Evolutionary conservation across 257 asterid species (phyloP), one percentile per base, ranked within the genome.

Genomic region (Petunia secreta): DNA sequence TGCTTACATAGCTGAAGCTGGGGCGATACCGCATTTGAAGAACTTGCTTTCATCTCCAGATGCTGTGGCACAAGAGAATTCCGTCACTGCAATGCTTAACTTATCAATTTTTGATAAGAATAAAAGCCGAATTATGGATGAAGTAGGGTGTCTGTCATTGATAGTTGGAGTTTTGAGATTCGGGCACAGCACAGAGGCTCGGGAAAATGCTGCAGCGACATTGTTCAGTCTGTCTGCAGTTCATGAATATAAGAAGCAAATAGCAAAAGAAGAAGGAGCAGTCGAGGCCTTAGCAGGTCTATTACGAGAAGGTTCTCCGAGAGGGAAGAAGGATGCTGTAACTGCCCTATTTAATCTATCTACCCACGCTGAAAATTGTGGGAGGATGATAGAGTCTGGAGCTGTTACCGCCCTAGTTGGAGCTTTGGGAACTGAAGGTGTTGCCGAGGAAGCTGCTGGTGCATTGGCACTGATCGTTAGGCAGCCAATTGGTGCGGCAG

Each of bases 171-270:
- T 95, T 74, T 84, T 95, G 63, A 89, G 85, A 75, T 52, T 85
- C 2, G 99, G 98, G 62, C 91, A 66, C 88, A 93, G 97, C 3
- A 90, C 91, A 0, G 99, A 95, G 83, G 94, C 98, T 4, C 87
- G 91, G 82, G 99, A 95, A 86, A 95, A 95, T 52, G 97, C 99
- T 7, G 99, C 99, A 4, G 99, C 99, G 0, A 95, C 98, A 0
- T 62, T 95, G 68, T 95, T 95, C 89, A 95, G 99, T 46, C 98
- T 95, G 64, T 95, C 99, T 3, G 97, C 98, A 2, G 93, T 93
- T 85, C 98, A 95, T n/a, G 90, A 92, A 43, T 89, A 93, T 62
- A 95, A 95, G 83, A 95, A 87, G 79, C 86, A 80, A 55, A 95
- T 95, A 60, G 97, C 94, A 0, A 82, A 68, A 37, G 96, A 92